Base-by-base conservation (phyloP, 768 basidiomycete species). In the Boletus speciosus region DNA sequence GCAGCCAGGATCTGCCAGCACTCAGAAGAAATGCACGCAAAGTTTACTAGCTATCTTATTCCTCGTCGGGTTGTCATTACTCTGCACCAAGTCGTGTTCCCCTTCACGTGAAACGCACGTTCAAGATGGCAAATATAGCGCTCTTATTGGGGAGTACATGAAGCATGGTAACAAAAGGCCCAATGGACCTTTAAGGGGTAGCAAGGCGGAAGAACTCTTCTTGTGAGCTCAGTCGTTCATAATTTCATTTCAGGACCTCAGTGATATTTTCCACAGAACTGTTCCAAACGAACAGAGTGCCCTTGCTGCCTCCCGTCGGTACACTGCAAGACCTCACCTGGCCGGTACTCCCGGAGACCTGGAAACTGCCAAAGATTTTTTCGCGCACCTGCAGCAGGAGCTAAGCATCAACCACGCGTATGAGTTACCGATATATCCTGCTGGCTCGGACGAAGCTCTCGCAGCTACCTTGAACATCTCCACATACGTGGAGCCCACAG, bases 311-410 rank as follows among this genome's bases (percentile, higher is more conserved):
- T 85, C 84, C 25, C 78, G 79, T 52, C 69, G 66, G 43, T 85
- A 75, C 54, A 73, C 84, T 9, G 71, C 75, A 12, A 74, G 75
- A 56, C 83, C 85, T 5, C 86, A 88, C 63, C 65, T 82, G 49
- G 86, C 86, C 1, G 86, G 85, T 37, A 78, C 80, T 12, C 66
- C 73, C 1, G 71, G 73, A 5, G 86, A 88, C 65, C 67, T 82
- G 50, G 68, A 74, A 51, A 83, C 85, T 6, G 85, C 85, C 3
- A 74, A 79, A 59, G 69, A 78, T 47, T 81, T 84, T 63, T 74
- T 86, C 23, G 56, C 60, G 12, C 69, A 81, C 47, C 74, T 88
- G 39, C 81, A 82, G 63, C 64, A 60, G 10, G 75, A 83, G 55
- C 66, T 88, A 40, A 76, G 76, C 6, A 73, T 80, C 10, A 29